A percentile compares a stretch with the other conserved stretches of the same genome.
Evolutionary conservation across 2,329 filamentous ascomycete genomes (phyloP).

Genomic region (Thielaviopsis punctulata): DNA sequence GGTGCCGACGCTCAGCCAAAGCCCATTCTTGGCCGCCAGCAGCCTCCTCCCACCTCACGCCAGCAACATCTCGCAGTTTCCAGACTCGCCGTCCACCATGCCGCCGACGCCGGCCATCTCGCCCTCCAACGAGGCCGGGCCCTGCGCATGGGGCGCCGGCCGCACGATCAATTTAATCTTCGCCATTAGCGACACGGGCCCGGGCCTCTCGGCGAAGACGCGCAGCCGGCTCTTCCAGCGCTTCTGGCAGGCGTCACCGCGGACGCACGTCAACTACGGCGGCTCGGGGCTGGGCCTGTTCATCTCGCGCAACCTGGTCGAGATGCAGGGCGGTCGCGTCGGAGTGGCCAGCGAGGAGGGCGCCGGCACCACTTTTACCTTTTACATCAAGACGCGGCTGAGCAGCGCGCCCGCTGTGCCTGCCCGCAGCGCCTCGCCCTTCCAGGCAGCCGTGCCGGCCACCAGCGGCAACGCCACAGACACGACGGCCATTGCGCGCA

Average conservation of each 20-base stretch:
- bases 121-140: slow-evolving; percentile 29
- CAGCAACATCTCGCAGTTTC: slow-evolving; percentile 11
- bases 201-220: slow-evolving; percentile 46
- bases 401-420: slow-evolving; percentile 18
- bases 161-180: slow-evolving; percentile 57
- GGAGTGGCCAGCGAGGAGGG: slow-evolving; percentile 51
- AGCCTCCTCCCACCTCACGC: slow-evolving; percentile 2
- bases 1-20: slow-evolving; percentile 22
- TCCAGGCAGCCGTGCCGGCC: neutral
- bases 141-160: slow-evolving; percentile 43
- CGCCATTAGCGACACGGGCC: slow-evolving; percentile 53
- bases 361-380: slow-evolving; percentile 57
- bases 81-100: neutral
- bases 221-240: slow-evolving; percentile 49
- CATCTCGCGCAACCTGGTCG: slow-evolving; percentile 58
- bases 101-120: slow-evolving; percentile 25
- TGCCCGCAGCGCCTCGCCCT: neutral
- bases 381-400: slow-evolving; percentile 55
- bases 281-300: slow-evolving; percentile 56
- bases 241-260: slow-evolving; percentile 50
- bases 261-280: slow-evolving; percentile 56
- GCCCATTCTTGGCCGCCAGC: slow-evolving; percentile 1
- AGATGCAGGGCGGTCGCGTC: slow-evolving; percentile 63
- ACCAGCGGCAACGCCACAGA: neutral
- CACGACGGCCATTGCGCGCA: neutral